A percentile compares a stretch with the other conserved stretches of the same genome.
phyloP scores from a whole-genome alignment of 1,284 basidiomycete species.

The Microbotryomycetes sp. region DNA sequence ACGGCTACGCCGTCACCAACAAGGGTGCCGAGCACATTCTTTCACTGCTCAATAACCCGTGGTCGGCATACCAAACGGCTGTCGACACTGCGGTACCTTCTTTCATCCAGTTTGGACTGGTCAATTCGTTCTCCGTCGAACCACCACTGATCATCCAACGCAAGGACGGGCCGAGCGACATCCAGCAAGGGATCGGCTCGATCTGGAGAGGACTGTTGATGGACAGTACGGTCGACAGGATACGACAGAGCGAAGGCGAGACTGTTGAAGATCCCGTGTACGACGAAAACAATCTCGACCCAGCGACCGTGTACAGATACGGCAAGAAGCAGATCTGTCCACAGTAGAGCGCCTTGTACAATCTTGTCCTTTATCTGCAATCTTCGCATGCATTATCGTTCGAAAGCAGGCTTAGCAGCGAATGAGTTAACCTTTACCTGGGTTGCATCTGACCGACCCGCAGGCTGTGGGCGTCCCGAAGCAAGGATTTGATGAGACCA shows the following conservation, averaged over 20 bases:
- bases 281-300: conserved; percentile 26
- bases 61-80: conserved; percentile 38
- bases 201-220: conserved; percentile 37
- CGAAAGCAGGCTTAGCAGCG: too few relatives aligned
- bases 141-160: conserved; percentile 38
- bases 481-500: too few relatives aligned
- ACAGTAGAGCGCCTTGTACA: too few relatives aligned
- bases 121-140: conserved; percentile 39
- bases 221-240: conserved; percentile 40
- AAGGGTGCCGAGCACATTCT: conserved; percentile 30
- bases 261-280: conserved; percentile 27
- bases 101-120: conserved; percentile 46
- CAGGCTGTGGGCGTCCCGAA: too few relatives aligned
- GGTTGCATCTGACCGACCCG: too few relatives aligned
- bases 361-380: not conserved
- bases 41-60: conserved; percentile 35
- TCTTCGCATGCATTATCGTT: too few relatives aligned
- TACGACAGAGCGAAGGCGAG: conserved; percentile 28
- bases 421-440: too few relatives aligned
- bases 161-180: conserved; percentile 39
- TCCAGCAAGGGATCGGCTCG: conserved; percentile 37
- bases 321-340: not conserved
- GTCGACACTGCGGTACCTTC: conserved; percentile 52
- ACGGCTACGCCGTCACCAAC: conserved; percentile 36
- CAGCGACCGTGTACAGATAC: conserved; percentile 26